Percentiles rank a stretch among this genome's conserved stretches.
phyloP scores from a whole-genome alignment of 331 rosid species.

The Stylosanthes scabra region DNA sequence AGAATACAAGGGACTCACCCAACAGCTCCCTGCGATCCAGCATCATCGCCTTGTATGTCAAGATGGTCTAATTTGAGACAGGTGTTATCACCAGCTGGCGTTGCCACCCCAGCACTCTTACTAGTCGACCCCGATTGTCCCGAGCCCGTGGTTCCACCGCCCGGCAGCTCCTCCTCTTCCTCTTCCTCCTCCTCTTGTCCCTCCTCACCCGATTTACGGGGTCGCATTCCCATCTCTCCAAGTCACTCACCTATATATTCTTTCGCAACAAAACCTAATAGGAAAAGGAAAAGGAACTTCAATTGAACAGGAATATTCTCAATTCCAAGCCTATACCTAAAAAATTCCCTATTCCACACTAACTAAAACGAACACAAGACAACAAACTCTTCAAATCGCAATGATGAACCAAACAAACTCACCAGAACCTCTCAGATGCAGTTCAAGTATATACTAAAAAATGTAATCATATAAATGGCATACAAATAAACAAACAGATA shows the following conservation, averaged over 20 bases:
- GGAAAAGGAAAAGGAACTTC: background rate
- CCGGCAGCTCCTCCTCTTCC: conserved; percentile 53
- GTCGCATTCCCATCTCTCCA: conserved; percentile 66
- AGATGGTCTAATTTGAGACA: conserved; percentile 69
- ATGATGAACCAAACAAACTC: background rate
- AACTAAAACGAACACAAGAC: background rate
- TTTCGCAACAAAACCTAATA: conserved; percentile 7
- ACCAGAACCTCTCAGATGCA: background rate
- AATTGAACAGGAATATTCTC: conserved; percentile 6
- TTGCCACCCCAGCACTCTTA: conserved; percentile 77
- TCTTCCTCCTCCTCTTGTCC: conserved; percentile 74
- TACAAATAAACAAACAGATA: background rate
- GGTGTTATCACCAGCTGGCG: conserved; percentile 71
- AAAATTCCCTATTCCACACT: background rate
- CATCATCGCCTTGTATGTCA: conserved; percentile 83
- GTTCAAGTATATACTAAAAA: background rate
- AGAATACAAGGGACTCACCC: conserved; percentile 59
- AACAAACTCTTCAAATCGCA: background rate
- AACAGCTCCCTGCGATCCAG: conserved; percentile 78
- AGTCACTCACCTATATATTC: conserved; percentile 4
- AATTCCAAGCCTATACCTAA: background rate
- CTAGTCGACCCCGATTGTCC: conserved; percentile 88
- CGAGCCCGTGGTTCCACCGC: conserved; percentile 61
- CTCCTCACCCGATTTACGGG: conserved; percentile 62
- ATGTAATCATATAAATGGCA: background rate